Conservation (phyloP, 257 asterid genomes). For the Solanum infundibuliforme region DNA sequence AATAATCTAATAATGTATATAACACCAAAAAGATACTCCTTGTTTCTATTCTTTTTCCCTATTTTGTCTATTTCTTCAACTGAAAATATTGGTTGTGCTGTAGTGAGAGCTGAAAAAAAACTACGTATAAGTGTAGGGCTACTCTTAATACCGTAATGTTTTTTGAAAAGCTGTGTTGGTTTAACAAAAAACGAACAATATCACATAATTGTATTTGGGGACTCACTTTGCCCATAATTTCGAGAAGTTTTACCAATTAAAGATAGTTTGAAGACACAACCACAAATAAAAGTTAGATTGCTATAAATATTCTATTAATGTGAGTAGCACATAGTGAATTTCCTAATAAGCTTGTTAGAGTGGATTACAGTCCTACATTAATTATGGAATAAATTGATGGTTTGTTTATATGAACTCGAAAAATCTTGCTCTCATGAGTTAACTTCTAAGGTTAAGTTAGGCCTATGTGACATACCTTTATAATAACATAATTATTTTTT, state of each 20-base stretch:
- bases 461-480: background rate
- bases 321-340: background rate
- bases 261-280: background rate
- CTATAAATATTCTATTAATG: background rate
- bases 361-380: background rate
- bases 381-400: background rate
- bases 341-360: background rate
- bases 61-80: background rate
- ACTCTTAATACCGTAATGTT: background rate
- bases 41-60: background rate
- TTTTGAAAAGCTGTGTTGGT: background rate
- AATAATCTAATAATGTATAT: background rate
- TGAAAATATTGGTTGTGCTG: background rate
- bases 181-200: background rate
- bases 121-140: background rate
- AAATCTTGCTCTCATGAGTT: background rate
- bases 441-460: no score
- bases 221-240: background rate
- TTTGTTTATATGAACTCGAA: fast-evolving
- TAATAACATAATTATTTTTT: background rate
- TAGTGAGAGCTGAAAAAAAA: background rate
- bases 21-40: background rate
- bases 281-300: background rate
- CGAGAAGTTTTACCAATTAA: background rate
- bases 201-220: background rate